These are phyloP conservation scores for Rhamnella rubrinervis DNA, from an alignment of 331 rosid genomes.

Conservation along the genomic window DNA sequence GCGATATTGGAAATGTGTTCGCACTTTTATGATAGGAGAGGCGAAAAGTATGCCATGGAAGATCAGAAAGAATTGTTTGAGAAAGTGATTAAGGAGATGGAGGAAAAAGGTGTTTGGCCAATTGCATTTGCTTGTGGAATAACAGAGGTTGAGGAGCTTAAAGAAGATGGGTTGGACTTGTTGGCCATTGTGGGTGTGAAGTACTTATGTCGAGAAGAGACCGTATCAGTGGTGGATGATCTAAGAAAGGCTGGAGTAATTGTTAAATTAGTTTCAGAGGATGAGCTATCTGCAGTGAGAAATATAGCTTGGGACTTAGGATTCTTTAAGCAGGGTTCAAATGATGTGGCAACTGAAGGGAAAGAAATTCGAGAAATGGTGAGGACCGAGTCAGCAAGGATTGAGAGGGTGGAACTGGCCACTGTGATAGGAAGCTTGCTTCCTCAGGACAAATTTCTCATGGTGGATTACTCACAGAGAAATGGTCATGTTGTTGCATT, in stretches of 20 bases:
- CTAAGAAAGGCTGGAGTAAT: slow-evolving; percentile 29
- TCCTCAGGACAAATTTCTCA: slow-evolving; percentile 41
- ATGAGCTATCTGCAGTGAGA: slow-evolving; percentile 34
- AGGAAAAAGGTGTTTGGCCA: slow-evolving; percentile 42
- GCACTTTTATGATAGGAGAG: slow-evolving; percentile 41
- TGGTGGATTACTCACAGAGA: slow-evolving; percentile 36
- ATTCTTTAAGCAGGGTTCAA: slow-evolving; percentile 14
- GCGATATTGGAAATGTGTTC: slow-evolving; percentile 58
- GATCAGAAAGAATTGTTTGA: slow-evolving; percentile 22
- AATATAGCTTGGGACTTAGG: slow-evolving; percentile 47
- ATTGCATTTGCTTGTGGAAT: slow-evolving; percentile 59
- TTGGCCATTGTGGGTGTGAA: slow-evolving; percentile 56
- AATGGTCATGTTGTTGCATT: slow-evolving; percentile 56
- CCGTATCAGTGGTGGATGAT: slow-evolving; percentile 27
- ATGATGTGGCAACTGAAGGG: slow-evolving; percentile 32
- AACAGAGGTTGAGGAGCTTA: slow-evolving; percentile 23
- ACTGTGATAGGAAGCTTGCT: slow-evolving; percentile 45
- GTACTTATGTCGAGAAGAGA: slow-evolving; percentile 22
- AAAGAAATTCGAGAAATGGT: slow-evolving; percentile 23
- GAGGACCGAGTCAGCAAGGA: not conserved
- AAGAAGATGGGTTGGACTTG: slow-evolving; percentile 43
- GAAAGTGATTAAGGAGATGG: slow-evolving; percentile 39
- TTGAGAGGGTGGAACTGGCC: slow-evolving; percentile 29
- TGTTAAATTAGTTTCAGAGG: slow-evolving; percentile 55
- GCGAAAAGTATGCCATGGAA: slow-evolving; percentile 33